Conservation (phyloP, 2,329 filamentous ascomycete species). For the Pseudocercospora vitis region DNA sequence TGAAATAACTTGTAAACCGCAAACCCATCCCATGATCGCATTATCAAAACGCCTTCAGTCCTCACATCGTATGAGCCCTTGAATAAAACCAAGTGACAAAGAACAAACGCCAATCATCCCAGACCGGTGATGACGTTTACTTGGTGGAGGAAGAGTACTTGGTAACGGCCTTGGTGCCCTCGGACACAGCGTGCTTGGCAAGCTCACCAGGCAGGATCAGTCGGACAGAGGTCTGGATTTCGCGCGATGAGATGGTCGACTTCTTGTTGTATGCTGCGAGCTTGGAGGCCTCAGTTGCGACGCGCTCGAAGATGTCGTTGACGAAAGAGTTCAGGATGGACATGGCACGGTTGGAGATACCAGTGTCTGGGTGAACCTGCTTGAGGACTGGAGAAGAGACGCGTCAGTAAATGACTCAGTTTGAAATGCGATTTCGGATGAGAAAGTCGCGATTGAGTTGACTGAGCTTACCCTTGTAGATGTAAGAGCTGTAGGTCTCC, state of each 20-base stretch:
- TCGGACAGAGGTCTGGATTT: slow-evolving; percentile 98
- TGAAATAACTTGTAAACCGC: slow-evolving; percentile 33
- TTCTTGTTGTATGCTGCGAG: slow-evolving; percentile 99
- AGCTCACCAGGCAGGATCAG: slow-evolving; percentile 98
- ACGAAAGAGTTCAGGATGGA: slow-evolving; percentile 99
- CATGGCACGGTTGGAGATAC: slow-evolving; percentile 99
- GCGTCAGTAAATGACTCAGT: slow-evolving; percentile 39
- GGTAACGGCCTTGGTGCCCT: slow-evolving; percentile 99
- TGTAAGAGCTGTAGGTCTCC: slow-evolving; percentile 99
- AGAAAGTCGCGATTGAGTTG: slow-evolving; percentile 19
- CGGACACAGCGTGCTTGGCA: slow-evolving; percentile 98
- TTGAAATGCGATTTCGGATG: slow-evolving; percentile 25
- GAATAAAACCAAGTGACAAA: slow-evolving; percentile 21
- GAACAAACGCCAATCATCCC: slow-evolving; percentile 46
- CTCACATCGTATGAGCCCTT: slow-evolving; percentile 18
- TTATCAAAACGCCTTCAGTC: slow-evolving; percentile 46
- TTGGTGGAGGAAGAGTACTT: slow-evolving; percentile 99
- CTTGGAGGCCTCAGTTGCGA: slow-evolving; percentile 98
- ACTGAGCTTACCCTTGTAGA: slow-evolving; percentile 86
- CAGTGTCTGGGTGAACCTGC: slow-evolving; percentile 99
- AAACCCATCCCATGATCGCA: slow-evolving; percentile 53
- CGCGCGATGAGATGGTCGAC: slow-evolving; percentile 97
- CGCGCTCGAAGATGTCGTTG: slow-evolving; percentile 99
- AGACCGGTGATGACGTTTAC: slow-evolving; percentile 60
- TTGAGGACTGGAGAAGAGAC: slow-evolving; percentile 73